Percentiles rank a stretch among this genome's conserved stretches.
Evolutionary conservation across 1,284 basidiomycete genomes (phyloP).

Genomic region (Cutaneotrichosporon cavernicola): DNA sequence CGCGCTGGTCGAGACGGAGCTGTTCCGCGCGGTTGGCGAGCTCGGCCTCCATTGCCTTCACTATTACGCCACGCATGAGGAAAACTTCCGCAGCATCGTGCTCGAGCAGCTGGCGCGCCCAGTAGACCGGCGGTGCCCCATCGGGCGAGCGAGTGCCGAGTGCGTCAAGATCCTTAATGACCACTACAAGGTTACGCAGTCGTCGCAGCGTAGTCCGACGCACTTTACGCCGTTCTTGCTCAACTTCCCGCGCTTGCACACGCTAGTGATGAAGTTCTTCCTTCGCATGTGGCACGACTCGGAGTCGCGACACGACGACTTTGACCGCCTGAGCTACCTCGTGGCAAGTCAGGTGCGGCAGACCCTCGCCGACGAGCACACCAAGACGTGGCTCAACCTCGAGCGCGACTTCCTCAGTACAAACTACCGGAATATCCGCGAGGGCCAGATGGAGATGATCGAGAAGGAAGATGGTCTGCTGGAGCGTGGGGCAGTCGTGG

Average conservation of each 20-base stretch:
- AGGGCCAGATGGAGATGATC: slow-evolving; percentile 89
- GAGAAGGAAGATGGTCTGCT: slow-evolving; percentile 87
- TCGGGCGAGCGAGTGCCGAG: slow-evolving; percentile 65
- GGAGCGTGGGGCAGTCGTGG: slow-evolving; percentile 79
- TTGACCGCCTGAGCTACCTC: slow-evolving; percentile 74
- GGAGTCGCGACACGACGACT: slow-evolving; percentile 75
- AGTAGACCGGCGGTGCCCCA: slow-evolving; percentile 74
- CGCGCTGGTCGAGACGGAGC: slow-evolving; percentile 73
- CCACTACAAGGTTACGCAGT: slow-evolving; percentile 56
- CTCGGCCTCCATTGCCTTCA: slow-evolving; percentile 80
- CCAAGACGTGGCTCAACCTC: slow-evolving; percentile 77
- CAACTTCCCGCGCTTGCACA: slow-evolving; percentile 79
- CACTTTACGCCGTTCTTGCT: slow-evolving; percentile 87
- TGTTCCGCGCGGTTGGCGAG: slow-evolving; percentile 80
- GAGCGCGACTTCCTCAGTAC: slow-evolving; percentile 79
- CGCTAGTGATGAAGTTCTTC: slow-evolving; percentile 82
- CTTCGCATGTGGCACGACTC: slow-evolving; percentile 91
- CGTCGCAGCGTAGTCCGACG: slow-evolving; percentile 57
- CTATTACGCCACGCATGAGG: slow-evolving; percentile 69
- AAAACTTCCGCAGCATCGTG: slow-evolving; percentile 80
- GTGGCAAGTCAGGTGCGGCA: slow-evolving; percentile 84
- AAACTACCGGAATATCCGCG: slow-evolving; percentile 82
- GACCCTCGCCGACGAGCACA: slow-evolving; percentile 71
- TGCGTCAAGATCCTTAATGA: slow-evolving; percentile 78
- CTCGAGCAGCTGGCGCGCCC: slow-evolving; percentile 81